These are phyloP conservation scores for Zea mays DNA, from an alignment of 176 grass and related monocot species.

Conservation along the genomic window DNA sequence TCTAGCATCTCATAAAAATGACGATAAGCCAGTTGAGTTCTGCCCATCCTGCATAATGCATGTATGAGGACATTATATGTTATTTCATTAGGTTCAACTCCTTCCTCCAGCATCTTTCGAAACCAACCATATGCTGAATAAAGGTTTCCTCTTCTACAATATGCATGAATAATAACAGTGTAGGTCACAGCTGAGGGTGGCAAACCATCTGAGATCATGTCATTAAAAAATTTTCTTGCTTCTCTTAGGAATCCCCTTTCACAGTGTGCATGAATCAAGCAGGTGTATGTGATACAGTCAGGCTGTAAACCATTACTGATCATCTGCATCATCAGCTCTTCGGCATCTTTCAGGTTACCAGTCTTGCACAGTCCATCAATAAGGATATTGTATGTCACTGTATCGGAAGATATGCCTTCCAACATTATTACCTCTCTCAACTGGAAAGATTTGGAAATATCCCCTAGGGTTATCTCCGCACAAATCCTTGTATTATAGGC, in stretches of 20 bases:
- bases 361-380: slow-evolving; percentile 73
- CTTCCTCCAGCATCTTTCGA: slow-evolving; percentile 48
- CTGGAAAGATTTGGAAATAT: slow-evolving; percentile 44
- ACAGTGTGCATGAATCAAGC: slow-evolving; percentile 81
- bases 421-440: slow-evolving; percentile 61
- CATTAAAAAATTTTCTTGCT: slow-evolving; percentile 51
- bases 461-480: slow-evolving; percentile 48
- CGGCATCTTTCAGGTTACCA: slow-evolving; percentile 64
- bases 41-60: slow-evolving; percentile 56
- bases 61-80: slow-evolving; percentile 80
- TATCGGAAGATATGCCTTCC: slow-evolving; percentile 57
- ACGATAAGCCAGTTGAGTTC: slow-evolving; percentile 57
- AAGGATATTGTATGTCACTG: slow-evolving; percentile 70
- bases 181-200: slow-evolving; percentile 72
- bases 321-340: slow-evolving; percentile 52
- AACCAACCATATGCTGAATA: slow-evolving; percentile 60
- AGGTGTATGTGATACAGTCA: slow-evolving; percentile 76
- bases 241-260: slow-evolving; percentile 55
- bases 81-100: slow-evolving; percentile 60
- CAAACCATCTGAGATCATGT: slow-evolving; percentile 51
- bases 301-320: slow-evolving; percentile 55
- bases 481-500: slow-evolving; percentile 57
- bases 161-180: slow-evolving; percentile 65
- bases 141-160: slow-evolving; percentile 58
- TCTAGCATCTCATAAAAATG: slow-evolving; percentile 62